phyloP scores from a whole-genome alignment of 345 rosid species.

The Boechera retrofracta region DNA sequence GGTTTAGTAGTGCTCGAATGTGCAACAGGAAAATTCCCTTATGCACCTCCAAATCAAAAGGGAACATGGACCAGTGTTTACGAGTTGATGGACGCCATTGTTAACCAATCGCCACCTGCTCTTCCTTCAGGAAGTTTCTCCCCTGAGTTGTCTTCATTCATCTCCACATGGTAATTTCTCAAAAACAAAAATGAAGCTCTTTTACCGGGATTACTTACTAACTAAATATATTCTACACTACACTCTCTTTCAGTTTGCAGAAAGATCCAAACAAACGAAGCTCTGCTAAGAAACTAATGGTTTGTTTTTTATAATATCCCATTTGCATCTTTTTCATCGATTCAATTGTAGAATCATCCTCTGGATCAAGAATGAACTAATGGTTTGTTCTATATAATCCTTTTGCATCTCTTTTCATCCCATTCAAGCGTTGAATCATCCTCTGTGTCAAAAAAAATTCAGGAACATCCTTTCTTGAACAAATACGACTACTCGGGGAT shows the following conservation, averaged over 20 bases:
- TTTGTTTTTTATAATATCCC: constrained; percentile 23
- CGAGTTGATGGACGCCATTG: constrained; percentile 91
- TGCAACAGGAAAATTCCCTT: constrained; percentile 85
- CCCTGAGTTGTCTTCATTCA: constrained; percentile 74
- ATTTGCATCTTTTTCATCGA: not conserved
- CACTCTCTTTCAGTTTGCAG: constrained; percentile 63
- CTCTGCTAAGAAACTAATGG: constrained; percentile 66
- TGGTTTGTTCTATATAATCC: constrained; percentile 33
- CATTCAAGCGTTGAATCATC: constrained; percentile 9
- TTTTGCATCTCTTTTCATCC: not conserved
- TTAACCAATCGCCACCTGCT: constrained; percentile 76
- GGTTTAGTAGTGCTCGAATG: constrained; percentile 89
- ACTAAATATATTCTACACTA: constrained; percentile 14
- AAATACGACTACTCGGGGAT: constrained; percentile 62
- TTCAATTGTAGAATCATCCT: constrained; percentile 5
- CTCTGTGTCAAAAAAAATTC: constrained; percentile 26
- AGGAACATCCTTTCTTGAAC: constrained; percentile 79
- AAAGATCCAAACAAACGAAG: constrained; percentile 65
- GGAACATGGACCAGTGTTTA: constrained; percentile 76
- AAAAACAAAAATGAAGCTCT: not conserved
- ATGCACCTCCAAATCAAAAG: constrained; percentile 64
- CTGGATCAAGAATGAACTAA: constrained; percentile 40
- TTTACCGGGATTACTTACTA: not conserved
- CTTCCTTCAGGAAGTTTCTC: constrained; percentile 73
- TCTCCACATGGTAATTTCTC: constrained; percentile 72